Base-by-base conservation (phyloP, 768 basidiomycete species). In the Lentinula sp. region DNA sequence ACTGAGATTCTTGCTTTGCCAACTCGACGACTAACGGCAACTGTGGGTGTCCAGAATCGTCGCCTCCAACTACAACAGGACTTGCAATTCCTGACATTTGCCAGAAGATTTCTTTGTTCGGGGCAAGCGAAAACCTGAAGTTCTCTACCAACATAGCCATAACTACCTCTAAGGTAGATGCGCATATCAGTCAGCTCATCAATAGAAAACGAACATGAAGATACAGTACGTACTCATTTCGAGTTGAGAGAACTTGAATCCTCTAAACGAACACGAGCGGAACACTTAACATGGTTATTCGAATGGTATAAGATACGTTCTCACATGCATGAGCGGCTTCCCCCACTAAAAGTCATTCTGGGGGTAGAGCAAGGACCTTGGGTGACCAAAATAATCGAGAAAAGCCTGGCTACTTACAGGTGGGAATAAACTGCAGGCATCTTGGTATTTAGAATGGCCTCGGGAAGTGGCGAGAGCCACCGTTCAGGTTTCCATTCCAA, bases 401-500 rank as follows among this genome's bases (percentile, higher is more conserved):
- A 37, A 8, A 39, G 1, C 5, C 23, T 18, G 13, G n/a, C 8
- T 18, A 45, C 75, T 66, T 64, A 80, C 79, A 78, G 53, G 61
- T 78, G 70, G 1, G 78, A 75, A 63, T 81, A 82, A 5, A 80
- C 66, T 0, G 80, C 79, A 2, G 80, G 79, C 10, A 79, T 69
- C 28, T 69, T 74, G 4, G 78, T 77, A 11, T 74, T 69, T 1
- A 57, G 60, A 1, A 81, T 65, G n/a, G 65, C 55, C 6, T 73
- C 66, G 6, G 78, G 80, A 16, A 79, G 67, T 0, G 72, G 72
- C 2, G 69, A 63, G 1, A 81, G 69, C 81, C 81, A 83, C 18
- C 81, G 69, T 63, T 82, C 79, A 1, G 81, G 81, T 63, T 79
- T 81, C 79, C 80, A 82, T 59, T 80, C 76, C n/a, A 66, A 60